Evolutionary conservation across 768 basidiomycete species (phyloP).

Genomic region (Mycena crocata): DNA sequence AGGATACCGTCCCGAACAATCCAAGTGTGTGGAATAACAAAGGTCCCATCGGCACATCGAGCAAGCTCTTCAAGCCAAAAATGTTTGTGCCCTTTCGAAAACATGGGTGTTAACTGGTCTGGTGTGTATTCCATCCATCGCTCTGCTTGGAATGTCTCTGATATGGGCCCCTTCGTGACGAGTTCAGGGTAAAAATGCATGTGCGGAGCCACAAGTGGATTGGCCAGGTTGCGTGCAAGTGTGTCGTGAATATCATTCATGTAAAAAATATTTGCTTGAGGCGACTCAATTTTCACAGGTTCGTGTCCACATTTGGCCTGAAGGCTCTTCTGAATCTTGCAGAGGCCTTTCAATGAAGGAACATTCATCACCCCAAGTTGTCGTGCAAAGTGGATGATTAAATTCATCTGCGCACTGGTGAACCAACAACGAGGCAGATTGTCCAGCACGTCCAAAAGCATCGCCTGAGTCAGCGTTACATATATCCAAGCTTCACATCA

Average conservation of each 20-base stretch:
- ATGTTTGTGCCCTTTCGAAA: conserved; percentile 14
- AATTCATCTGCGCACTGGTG: neutral
- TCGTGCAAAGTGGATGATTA: neutral
- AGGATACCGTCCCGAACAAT: conserved; percentile 17
- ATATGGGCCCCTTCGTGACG: conserved; percentile 15
- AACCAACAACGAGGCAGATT: neutral
- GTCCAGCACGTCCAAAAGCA: neutral
- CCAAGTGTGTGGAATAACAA: too few relatives aligned
- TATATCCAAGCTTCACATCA: neutral
- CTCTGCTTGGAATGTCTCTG: conserved; percentile 30
- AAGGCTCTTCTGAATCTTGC: too few relatives aligned
- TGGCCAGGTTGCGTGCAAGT: neutral
- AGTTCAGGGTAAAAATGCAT: conserved; percentile 25
- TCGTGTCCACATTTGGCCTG: neutral
- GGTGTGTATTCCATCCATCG: conserved; percentile 25
- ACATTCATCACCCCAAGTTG: neutral
- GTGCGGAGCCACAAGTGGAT: conserved; percentile 7
- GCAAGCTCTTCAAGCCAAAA: conserved; percentile 33
- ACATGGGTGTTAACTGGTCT: conserved; percentile 27
- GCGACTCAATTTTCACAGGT: neutral
- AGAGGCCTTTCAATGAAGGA: neutral
- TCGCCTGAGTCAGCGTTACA: neutral
- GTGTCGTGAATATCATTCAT: too few relatives aligned
- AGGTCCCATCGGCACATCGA: neutral
- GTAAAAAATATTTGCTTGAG: neutral